Evolutionary conservation across 768 basidiomycete species (phyloP).

Genomic region (Cystofilobasidium ferigula): DNA sequence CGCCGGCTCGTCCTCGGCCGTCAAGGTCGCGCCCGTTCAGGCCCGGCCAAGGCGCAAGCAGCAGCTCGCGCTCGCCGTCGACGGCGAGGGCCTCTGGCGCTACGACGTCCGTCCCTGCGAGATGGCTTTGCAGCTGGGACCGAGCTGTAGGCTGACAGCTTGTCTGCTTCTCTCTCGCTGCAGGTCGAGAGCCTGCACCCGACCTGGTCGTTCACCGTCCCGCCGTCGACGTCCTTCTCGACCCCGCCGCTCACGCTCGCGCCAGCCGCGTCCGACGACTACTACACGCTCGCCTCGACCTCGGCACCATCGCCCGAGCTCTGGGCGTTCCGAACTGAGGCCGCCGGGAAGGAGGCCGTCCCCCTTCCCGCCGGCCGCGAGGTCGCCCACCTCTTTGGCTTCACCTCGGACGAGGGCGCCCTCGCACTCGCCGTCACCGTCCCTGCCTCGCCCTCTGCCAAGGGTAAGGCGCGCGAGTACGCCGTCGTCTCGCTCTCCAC

Average conservation of each 20-base stretch:
- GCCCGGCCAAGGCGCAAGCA: constrained; percentile 15
- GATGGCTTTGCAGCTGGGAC: no score
- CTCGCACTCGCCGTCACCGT: not conserved
- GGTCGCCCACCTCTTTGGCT: not conserved
- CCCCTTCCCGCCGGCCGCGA: not conserved
- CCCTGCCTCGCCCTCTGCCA: not conserved
- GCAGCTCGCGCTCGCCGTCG: constrained; percentile 20
- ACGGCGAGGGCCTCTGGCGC: constrained; percentile 22
- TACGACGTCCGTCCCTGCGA: constrained; percentile 17
- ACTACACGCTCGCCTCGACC: not conserved
- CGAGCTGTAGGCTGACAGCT: no score
- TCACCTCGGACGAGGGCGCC: not conserved
- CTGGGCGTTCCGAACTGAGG: constrained; percentile 3
- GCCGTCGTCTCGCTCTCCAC: not conserved
- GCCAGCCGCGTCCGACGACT: not conserved
- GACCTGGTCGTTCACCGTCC: constrained; percentile 21
- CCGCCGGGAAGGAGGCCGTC: constrained; percentile 16
- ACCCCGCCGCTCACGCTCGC: constrained; percentile 12
- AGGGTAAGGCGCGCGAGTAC: not conserved
- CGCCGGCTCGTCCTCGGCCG: not conserved
- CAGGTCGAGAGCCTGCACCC: constrained; percentile 13
- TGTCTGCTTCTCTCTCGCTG: not conserved
- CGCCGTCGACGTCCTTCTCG: constrained; percentile 19
- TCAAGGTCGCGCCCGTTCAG: constrained; percentile 14
- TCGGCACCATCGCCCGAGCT: not conserved